Evolutionary conservation across 306 rosid species (phyloP), one percentile per base, ranked within the genome.

Genomic region (Cicer pinnatifidum): DNA sequence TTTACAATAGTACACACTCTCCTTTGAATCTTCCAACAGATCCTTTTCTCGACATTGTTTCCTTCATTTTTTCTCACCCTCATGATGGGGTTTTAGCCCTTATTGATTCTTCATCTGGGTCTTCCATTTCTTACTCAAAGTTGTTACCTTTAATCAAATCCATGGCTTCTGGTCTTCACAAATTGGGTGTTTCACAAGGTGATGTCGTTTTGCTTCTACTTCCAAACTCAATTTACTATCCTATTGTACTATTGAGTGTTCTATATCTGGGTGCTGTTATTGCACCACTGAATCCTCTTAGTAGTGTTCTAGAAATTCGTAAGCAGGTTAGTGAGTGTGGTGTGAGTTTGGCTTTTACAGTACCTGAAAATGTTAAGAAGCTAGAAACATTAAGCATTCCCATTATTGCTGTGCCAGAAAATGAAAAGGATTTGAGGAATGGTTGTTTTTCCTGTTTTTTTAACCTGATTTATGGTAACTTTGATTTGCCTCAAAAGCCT

Each of bases 161-260:
- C 63, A 20, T 89, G 85, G 96, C 98, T 41, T 85, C 81, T 73
- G 91, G 90, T 10, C 91, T 93, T 41, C 82, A 71, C 12, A 81
- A 82, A 5, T 40, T 86, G 70, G 94, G 97, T 37, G 64, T 93
- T 77, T 83, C 89, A 45, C 75, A 88, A 75, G 88, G 88, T 77
- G 91, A 85, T 9, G 88, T 93, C 6, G 87, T 91, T 69, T 44
- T 91, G 72, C 80, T 91, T 53, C 20, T 93, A 52, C 77, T 91
- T 53, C 98, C 97, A 0, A 93, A 91, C 78, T 85, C 91, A 77
- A 74, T 91, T 83, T 87, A 80, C 87, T 88, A 81, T 43, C 96
- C 98, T 54, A 68, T 89, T 62, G 54, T 86, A 63, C 81, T 91
- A 67, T 48, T 91, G 52, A 83, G 81, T 20, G 84, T 87, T 69